Percentiles rank a stretch among this genome's conserved stretches.
Evolutionary conservation across 177 flowering plant genomes (phyloP).

Genomic region (Vitis hybrid): DNA sequence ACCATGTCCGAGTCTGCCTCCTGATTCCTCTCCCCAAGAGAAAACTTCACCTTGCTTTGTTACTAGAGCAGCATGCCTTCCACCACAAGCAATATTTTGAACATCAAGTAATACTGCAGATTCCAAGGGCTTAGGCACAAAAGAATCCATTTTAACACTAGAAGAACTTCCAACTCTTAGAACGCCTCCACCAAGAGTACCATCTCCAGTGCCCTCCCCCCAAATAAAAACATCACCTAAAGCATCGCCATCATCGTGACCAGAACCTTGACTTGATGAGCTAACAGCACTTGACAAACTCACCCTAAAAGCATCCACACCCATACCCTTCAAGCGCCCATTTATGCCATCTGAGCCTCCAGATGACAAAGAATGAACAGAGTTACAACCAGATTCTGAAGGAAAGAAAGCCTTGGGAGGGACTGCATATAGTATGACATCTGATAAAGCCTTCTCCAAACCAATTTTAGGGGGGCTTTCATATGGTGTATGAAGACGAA

Average conservation of each 20-base stretch:
- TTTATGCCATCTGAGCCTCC: conserved; percentile 38
- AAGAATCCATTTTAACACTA: conserved; percentile 34
- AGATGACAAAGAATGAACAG: conserved; percentile 40
- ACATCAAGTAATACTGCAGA: conserved; percentile 73
- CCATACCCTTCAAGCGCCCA: conserved; percentile 27
- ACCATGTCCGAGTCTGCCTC: conserved; percentile 84
- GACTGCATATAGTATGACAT: conserved; percentile 34
- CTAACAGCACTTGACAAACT: conserved; percentile 65
- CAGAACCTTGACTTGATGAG: conserved; percentile 61
- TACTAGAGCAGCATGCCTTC: conserved; percentile 68
- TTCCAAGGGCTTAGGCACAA: conserved; percentile 56
- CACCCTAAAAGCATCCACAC: conserved; percentile 42
- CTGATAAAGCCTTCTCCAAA: conserved; percentile 45
- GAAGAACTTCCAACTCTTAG: conserved; percentile 26
- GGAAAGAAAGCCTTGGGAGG: conserved; percentile 34
- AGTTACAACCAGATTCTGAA: conserved; percentile 32
- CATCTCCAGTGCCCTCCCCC: conserved; percentile 61
- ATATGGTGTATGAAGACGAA: conserved; percentile 29
- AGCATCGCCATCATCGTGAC: conserved; percentile 47
- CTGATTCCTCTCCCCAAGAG: conserved; percentile 80
- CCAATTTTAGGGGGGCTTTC: conserved; percentile 43
- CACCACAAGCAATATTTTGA: conserved; percentile 72
- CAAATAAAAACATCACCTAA: conserved; percentile 57
- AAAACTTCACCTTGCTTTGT: conserved; percentile 80
- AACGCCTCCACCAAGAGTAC: conserved; percentile 43